Percentiles rank a stretch among this genome's conserved stretches.
Evolutionary conservation across 129 eudicot species (phyloP).

Genomic region (Flaveria bidentis): DNA sequence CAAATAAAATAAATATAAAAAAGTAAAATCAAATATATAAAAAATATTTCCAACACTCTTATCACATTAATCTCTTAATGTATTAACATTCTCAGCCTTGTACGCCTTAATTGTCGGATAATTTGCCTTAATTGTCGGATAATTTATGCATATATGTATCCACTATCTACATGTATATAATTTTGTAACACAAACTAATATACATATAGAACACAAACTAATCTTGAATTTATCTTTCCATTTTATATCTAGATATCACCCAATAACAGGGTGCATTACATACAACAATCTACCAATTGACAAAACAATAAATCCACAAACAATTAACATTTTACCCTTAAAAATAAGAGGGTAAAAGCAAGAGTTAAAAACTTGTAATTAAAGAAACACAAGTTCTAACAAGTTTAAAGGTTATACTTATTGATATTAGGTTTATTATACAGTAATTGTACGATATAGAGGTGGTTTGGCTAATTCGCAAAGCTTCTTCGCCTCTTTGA

Average conservation of each 20-base stretch:
- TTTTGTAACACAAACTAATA: no score
- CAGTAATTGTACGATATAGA: constrained; percentile 49
- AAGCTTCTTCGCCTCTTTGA: constrained; percentile 59
- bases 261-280: neutral
- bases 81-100: no score
- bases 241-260: neutral
- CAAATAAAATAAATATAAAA: no score
- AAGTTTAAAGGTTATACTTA: no score
- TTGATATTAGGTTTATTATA: constrained; percentile 27
- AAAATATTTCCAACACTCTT: no score
- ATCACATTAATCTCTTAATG: no score
- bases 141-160: no score
- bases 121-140: no score
- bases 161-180: no score
- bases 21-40: no score
- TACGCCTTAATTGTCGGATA: no score
- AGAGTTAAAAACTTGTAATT: neutral
- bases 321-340: constrained; percentile 18
- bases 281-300: neutral
- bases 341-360: constrained; percentile 10
- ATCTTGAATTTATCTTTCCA: neutral
- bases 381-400: neutral
- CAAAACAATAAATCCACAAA: neutral
- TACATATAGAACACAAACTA: neutral
- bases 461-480: constrained; percentile 32